Percentiles rank a stretch among this genome's conserved stretches.
phyloP scores from a whole-genome alignment of 441 rosid genomes.

The Mallotus japonicus region DNA sequence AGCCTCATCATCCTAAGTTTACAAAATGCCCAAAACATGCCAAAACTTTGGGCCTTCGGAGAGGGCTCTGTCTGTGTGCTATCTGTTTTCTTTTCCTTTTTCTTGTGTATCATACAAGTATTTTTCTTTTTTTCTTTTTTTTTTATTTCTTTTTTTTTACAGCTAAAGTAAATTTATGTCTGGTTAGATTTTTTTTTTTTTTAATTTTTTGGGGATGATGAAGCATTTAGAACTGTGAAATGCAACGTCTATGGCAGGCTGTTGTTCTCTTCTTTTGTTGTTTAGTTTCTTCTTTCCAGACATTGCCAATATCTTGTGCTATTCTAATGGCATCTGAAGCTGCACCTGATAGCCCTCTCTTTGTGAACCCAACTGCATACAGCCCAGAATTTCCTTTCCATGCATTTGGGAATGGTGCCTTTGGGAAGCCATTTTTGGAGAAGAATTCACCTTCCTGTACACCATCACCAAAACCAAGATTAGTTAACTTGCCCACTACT shows the following conservation, averaged over 20 bases:
- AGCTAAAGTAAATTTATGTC: constrained; percentile 7
- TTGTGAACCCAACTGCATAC: constrained; percentile 90
- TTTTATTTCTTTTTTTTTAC: constrained; percentile 6
- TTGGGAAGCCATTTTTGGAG: constrained; percentile 73
- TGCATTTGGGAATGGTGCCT: constrained; percentile 55
- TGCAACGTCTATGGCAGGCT: constrained; percentile 70
- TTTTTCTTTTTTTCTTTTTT: background rate
- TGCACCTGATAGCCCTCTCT: constrained; percentile 85
- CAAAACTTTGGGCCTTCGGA: constrained; percentile 57
- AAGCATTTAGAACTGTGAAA: constrained; percentile 53
- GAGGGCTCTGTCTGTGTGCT: constrained; percentile 49
- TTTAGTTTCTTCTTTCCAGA: constrained; percentile 65
- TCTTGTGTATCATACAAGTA: constrained; percentile 24
- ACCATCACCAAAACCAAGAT: constrained; percentile 21
- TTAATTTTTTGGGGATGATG: background rate
- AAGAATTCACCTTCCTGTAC: constrained; percentile 76
- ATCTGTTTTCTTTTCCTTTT: constrained; percentile 21
- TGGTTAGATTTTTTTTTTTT: constrained; percentile 9
- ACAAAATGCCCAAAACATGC: constrained; percentile 49
- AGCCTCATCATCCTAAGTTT: constrained; percentile 66
- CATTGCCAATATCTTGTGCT: constrained; percentile 67
- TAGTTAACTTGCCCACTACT: background rate
- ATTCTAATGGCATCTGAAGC: constrained; percentile 64
- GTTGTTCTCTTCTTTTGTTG: constrained; percentile 45
- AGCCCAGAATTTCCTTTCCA: constrained; percentile 87